Base-by-base conservation (phyloP, 2,329 filamentous ascomycete species). In the Fusarium incarnatum region DNA sequence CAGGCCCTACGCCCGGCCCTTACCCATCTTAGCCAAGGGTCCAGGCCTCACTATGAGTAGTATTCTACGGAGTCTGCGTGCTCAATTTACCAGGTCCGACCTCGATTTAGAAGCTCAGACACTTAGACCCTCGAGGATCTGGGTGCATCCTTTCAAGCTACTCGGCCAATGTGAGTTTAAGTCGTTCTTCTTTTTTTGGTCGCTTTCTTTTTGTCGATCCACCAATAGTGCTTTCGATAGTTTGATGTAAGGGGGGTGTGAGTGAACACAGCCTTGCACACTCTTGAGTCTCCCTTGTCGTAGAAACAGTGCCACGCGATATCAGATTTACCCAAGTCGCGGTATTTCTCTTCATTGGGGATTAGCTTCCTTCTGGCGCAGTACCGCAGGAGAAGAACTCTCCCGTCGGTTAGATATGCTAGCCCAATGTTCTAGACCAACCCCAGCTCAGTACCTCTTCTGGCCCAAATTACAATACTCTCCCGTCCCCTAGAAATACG, bases 101-200 rank as follows among this genome's bases (percentile, higher is more conserved):
- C 61, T 66, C 55, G 61, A 66, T 60, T 54, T 66, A 66, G 63
- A 67, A 67, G 61, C 63, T 5, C 61, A 64, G 27, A 37, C 52
- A 50, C 52, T 42, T 32, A 64, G 52, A 42, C 60, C 62, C 22
- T 52, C 40, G 8, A 37, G 25, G 8, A 6, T 42, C 20, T 64
- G 60, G 61, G 32, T 28, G 10, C 60, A 64, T 28, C 61, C 60
- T 41, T 28, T 64, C 52, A 64, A 52, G 52, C 53, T 64, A 15
- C 32, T 64, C 7, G 45, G 60, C 22, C 46, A 64, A 7, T 59
- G 62, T 64, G 22, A 64, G 62, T 52, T 30, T 30, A n/a, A 16
- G 4, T 25, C n/a, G 16, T 16, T 30, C 15, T 45, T 40, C 25
- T 12, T 40, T 28, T 37, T 27, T 61, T 37, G 34, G 34, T 37